Base-by-base conservation (phyloP, 2,329 filamentous ascomycete genomes). In the Fusarium circinatum region DNA sequence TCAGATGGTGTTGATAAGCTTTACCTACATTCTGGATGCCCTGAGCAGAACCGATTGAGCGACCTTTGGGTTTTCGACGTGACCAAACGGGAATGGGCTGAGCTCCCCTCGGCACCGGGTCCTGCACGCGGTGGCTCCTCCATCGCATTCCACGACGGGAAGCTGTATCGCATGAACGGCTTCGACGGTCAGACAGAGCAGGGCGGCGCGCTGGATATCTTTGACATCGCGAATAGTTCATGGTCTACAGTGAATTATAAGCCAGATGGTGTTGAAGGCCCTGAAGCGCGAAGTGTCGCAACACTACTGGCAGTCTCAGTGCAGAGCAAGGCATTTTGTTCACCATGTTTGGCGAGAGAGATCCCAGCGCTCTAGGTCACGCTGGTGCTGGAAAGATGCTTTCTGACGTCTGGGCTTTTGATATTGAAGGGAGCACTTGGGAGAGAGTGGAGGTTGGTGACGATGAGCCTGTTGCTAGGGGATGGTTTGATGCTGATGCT, bases 351-450 rank as follows among this genome's bases (percentile, higher is more conserved):
- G 60, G 63, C 0, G 63, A 65, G 5, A 36, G 48, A 42, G 63
- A 65, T 0, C 63, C 63, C 1, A 65, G 63, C 13, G 44, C 61
- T 1, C 6, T 65, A 0, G 63, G 63, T 1, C 63, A 65, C 1
- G 63, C 63, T 2, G 60, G 63, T 1, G 63, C 63, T 12, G 63
- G 63, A 5, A 65, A 65, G 1, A 65, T 65, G 63, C 10, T 65
- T 0, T 56, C 48, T 7, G 63, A 65, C 3, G 28, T 41, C 1
- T 65, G 60, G 63, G 60, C 28, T 1, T 65, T 65, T 11, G 41
- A 56, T 1, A 6, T 36, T 0, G 17, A 26, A 34, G 6, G 17
- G 7, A 11, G 3, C 0, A 1, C 9, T 1, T 65, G 63, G 63
- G 1, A 42, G 6, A 65, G 8, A 4, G 13, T 48, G 8, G 24